Conservation (phyloP, 108 stramenopile genomes). For the Pseudonitzschia pungens region DNA sequence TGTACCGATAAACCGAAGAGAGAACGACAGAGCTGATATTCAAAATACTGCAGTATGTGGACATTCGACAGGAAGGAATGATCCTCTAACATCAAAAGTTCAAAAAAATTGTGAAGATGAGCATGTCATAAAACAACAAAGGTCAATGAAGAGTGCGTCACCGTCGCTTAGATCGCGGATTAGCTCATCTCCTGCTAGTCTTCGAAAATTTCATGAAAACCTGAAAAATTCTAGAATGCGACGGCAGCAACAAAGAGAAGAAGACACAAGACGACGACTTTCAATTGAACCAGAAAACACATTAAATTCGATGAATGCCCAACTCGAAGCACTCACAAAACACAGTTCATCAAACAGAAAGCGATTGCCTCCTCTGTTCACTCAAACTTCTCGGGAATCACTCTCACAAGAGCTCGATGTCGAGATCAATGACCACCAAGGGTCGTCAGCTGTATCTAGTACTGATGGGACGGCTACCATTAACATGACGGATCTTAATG, state of each 20-base stretch:
- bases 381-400: background rate
- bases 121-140: background rate
- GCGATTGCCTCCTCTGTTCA: constrained; percentile 12
- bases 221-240: constrained; percentile 21
- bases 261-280: constrained; percentile 19
- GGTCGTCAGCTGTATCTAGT: constrained; percentile 2
- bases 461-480: constrained; percentile 3
- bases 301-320: constrained; percentile 26
- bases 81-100: background rate
- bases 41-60: background rate
- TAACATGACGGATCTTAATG: constrained; percentile 3
- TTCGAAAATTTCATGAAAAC: constrained; percentile 24
- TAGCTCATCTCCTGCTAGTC: constrained; percentile 18
- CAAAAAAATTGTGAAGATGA: background rate
- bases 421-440: background rate
- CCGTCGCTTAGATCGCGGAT: constrained; percentile 28
- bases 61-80: background rate
- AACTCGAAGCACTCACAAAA: constrained; percentile 21
- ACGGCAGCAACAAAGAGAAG: constrained; percentile 25
- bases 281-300: constrained; percentile 20
- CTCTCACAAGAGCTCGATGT: background rate
- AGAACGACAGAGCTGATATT: background rate
- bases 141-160: constrained; percentile 12
- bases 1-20: background rate
- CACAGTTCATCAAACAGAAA: background rate